Evolutionary conservation across 2,329 filamentous ascomycete species (phyloP).

Genomic region (Epichloe bromicola): DNA sequence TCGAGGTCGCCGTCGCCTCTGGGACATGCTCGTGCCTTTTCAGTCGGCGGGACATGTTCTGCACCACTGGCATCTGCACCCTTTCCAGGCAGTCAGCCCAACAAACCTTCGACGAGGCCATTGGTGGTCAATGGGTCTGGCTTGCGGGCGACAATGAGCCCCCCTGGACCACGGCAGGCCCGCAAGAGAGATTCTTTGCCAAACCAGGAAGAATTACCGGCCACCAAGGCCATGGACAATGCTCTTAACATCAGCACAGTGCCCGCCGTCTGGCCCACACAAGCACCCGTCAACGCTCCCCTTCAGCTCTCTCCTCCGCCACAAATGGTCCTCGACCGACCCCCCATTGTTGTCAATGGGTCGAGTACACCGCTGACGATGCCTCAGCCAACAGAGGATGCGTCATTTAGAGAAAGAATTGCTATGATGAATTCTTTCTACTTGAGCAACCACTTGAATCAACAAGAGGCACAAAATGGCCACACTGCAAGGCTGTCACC

Average conservation of each 20-base stretch:
- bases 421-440: slow-evolving; percentile 25
- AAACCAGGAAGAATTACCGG: slow-evolving; percentile 11
- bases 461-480: slow-evolving; percentile 19
- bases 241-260: slow-evolving; percentile 15
- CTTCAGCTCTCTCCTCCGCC: slow-evolving; percentile 2
- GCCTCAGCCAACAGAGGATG: slow-evolving; percentile 18
- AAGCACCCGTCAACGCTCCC: slow-evolving; percentile 2
- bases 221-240: slow-evolving; percentile 13
- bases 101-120: slow-evolving; percentile 27
- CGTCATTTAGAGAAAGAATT: slow-evolving; percentile 30
- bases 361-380: slow-evolving; percentile 11
- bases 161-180: slow-evolving; percentile 10
- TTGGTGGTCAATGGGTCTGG: slow-evolving; percentile 40
- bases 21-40: slow-evolving; percentile 34
- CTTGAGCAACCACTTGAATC: slow-evolving; percentile 12
- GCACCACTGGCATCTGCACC: slow-evolving; percentile 25
- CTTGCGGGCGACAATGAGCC: slow-evolving; percentile 18
- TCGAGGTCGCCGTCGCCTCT: slow-evolving; percentile 45
- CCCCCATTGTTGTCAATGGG: slow-evolving; percentile 25
- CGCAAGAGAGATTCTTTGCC: neutral
- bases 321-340: slow-evolving; percentile 12
- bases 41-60: slow-evolving; percentile 26
- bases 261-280: neutral
- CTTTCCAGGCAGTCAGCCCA: slow-evolving; percentile 21
- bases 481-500: slow-evolving; percentile 18